Percentiles rank a stretch among this genome's conserved stretches.
Evolutionary conservation across 1,139 yeast species (phyloP).

Genomic region (Suhomyces anneliseae): DNA sequence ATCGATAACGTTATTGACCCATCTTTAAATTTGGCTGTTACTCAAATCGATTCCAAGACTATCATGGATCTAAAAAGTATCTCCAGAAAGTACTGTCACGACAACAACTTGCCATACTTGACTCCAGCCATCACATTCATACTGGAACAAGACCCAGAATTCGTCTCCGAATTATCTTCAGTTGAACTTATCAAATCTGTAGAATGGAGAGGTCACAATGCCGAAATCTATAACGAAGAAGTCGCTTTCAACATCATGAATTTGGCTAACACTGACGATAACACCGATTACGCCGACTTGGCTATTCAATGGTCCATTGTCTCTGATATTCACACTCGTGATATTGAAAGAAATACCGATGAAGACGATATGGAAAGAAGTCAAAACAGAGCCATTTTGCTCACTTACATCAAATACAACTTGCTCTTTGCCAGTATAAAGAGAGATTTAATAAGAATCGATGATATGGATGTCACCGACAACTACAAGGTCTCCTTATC

Average conservation of each 20-base stretch:
- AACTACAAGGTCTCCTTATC: conserved; percentile 48
- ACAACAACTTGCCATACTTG: conserved; percentile 36
- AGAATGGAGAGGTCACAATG: conserved; percentile 75
- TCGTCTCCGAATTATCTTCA: conserved; percentile 37
- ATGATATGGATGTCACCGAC: conserved; percentile 28
- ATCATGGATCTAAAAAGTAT: conserved; percentile 47
- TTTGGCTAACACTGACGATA: conserved; percentile 28
- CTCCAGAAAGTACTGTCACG: conserved; percentile 45
- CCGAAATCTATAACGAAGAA: conserved; percentile 68
- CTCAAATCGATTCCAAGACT: conserved; percentile 36
- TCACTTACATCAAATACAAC: conserved; percentile 73
- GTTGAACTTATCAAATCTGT: conserved; percentile 39
- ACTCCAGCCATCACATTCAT: conserved; percentile 39
- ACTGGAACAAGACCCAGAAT: conserved; percentile 37
- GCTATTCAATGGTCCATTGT: conserved; percentile 40
- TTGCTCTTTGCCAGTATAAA: conserved; percentile 63
- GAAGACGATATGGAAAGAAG: conserved; percentile 52
- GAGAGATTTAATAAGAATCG: conserved; percentile 62
- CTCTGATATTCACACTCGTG: conserved; percentile 30
- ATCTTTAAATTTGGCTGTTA: conserved; percentile 57
- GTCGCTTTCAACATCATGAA: conserved; percentile 60
- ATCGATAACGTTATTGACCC: conserved; percentile 68
- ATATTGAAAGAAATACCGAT: conserved; percentile 32
- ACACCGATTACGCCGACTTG: conserved; percentile 24
- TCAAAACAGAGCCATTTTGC: conserved; percentile 73